These are phyloP conservation scores for Phascolomyces articulosus DNA, from an alignment of 371 early-diverging fungal species.

Conservation along the genomic window DNA sequence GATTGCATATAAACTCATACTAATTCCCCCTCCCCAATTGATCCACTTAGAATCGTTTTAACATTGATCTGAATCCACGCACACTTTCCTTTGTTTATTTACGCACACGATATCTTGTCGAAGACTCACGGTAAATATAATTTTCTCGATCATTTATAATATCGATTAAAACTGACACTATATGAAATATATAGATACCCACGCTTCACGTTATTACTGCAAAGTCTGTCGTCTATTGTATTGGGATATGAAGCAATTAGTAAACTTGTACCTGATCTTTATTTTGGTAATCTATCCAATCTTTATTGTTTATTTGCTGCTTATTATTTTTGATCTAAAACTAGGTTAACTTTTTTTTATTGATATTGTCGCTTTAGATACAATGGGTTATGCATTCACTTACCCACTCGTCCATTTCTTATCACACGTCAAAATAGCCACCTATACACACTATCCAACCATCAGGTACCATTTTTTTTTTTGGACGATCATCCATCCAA, in stretches of 20 bases:
- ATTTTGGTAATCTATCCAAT: conserved; percentile 65
- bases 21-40: no score
- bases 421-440: conserved; percentile 66
- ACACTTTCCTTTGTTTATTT: conserved; percentile 69
- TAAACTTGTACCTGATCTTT: conserved; percentile 77
- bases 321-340: background rate
- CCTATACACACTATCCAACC: conserved; percentile 96
- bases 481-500: background rate
- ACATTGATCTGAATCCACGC: conserved; percentile 62
- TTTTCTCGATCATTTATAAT: no score
- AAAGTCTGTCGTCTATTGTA: conserved; percentile 82
- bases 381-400: conserved; percentile 94
- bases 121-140: conserved; percentile 59
- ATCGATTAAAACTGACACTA: no score
- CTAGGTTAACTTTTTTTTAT: no score
- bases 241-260: conserved; percentile 80
- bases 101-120: conserved; percentile 65
- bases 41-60: conserved; percentile 66
- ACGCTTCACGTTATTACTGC: conserved; percentile 83
- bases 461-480: conserved; percentile 63
- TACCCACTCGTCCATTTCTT: conserved; percentile 80
- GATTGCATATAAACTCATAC: no score
- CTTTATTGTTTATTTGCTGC: background rate
- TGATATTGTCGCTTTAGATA: conserved; percentile 63
- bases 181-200: conserved; percentile 69